Conservation (phyloP, 2,329 filamentous ascomycete species). For the Thermomyces lanuginosus region DNA sequence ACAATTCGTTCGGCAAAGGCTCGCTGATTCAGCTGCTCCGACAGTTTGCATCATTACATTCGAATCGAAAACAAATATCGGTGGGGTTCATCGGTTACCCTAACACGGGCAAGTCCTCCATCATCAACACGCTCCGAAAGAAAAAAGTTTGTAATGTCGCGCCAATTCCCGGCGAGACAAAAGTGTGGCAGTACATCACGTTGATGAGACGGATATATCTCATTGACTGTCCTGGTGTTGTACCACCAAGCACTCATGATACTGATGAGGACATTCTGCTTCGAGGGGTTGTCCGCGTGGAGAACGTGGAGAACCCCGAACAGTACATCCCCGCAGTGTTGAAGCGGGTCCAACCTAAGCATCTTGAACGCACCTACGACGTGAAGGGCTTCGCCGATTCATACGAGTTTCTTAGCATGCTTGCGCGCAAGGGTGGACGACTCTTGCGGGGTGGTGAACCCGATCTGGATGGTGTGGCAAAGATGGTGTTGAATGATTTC, state of each 20-base stretch:
- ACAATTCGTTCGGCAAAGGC: conserved; percentile 92
- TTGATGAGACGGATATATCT: conserved; percentile 88
- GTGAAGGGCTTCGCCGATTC: conserved; percentile 62
- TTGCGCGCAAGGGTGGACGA: conserved; percentile 75
- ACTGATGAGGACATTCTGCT: conserved; percentile 76
- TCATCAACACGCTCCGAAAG: conserved; percentile 89
- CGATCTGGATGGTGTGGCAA: conserved; percentile 85
- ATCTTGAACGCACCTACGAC: conserved; percentile 87
- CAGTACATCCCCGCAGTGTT: conserved; percentile 85
- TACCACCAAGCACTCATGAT: conserved; percentile 72
- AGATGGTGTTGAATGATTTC: conserved; percentile 95
- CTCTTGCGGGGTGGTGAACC: conserved; percentile 85
- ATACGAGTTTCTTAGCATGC: conserved; percentile 67
- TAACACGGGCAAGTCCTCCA: conserved; percentile 88
- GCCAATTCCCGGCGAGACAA: conserved; percentile 90
- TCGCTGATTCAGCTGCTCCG: conserved; percentile 80
- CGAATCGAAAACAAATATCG: conserved; percentile 82
- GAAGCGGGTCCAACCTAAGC: conserved; percentile 61
- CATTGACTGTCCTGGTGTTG: conserved; percentile 93
- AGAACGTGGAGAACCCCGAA: conserved; percentile 90
- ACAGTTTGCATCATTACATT: conserved; percentile 82
- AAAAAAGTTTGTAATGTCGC: conserved; percentile 91
- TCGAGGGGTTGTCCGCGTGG: conserved; percentile 78
- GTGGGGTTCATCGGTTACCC: conserved; percentile 82
- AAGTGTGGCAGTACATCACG: conserved; percentile 96